phyloP scores from a whole-genome alignment of 495 filamentous ascomycete genomes.

The Aspergillus hancockii region DNA sequence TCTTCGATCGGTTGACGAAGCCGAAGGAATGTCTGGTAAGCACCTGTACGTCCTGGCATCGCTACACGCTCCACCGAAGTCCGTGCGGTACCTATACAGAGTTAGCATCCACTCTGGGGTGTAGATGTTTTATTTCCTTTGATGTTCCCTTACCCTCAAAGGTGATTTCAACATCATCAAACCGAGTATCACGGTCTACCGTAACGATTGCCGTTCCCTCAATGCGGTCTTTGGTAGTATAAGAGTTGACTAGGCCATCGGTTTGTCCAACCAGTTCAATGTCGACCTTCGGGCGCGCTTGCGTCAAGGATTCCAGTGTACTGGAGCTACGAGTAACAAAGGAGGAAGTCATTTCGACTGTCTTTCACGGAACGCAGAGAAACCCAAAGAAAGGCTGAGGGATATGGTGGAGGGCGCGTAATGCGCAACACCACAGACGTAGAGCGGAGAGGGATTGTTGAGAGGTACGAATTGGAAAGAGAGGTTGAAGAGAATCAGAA shows the following conservation, averaged over 20 bases:
- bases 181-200: slow-evolving; percentile 64
- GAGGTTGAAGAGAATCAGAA: neutral
- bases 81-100: slow-evolving; percentile 41
- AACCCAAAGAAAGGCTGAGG: neutral
- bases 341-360: slow-evolving; percentile 24
- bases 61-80: slow-evolving; percentile 55
- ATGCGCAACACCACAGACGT: neutral
- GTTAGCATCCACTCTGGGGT: neutral
- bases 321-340: slow-evolving; percentile 31
- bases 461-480: neutral
- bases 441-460: neutral
- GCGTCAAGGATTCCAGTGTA: slow-evolving; percentile 31
- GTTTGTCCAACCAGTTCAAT: slow-evolving; percentile 37
- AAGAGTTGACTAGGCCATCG: slow-evolving; percentile 46
- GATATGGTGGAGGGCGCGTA: neutral
- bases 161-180: slow-evolving; percentile 79
- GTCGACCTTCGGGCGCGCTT: slow-evolving; percentile 34
- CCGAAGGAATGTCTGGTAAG: slow-evolving; percentile 70
- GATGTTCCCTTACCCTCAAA: slow-evolving; percentile 61
- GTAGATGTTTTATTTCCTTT: neutral
- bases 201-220: slow-evolving; percentile 61
- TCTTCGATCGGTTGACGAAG: slow-evolving; percentile 77
- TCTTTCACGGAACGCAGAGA: neutral
- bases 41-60: slow-evolving; percentile 51
- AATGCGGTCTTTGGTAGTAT: slow-evolving; percentile 61